Percentiles rank a stretch among this genome's conserved stretches.
These are phyloP conservation scores for Geotrichum histeridarum DNA, from an alignment of 1,139 yeast species.

Conservation along the genomic window DNA sequence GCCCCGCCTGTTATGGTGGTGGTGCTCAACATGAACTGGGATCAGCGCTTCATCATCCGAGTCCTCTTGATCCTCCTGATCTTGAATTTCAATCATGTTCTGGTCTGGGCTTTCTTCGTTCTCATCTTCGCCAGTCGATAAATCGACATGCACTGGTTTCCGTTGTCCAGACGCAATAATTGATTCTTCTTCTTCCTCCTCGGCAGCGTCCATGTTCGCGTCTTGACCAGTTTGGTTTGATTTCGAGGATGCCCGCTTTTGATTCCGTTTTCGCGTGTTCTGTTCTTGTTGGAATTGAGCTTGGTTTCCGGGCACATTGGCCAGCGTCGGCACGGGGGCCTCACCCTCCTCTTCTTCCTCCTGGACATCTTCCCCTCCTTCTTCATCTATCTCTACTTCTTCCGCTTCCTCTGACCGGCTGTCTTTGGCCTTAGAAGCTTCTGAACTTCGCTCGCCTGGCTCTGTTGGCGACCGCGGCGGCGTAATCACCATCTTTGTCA, in stretches of 20 bases:
- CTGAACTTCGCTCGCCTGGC: neutral
- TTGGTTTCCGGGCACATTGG: slow-evolving; percentile 2
- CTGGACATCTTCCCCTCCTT: neutral
- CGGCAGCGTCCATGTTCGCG: too few species aligned
- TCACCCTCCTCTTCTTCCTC: neutral
- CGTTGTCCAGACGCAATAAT: too few species aligned
- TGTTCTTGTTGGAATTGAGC: slow-evolving; percentile 6
- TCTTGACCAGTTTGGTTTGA: neutral
- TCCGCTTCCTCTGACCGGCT: neutral
- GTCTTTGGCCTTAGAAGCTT: neutral
- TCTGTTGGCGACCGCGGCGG: neutral
- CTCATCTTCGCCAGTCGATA: too few species aligned
- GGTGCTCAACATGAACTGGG: neutral
- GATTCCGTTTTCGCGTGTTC: neutral
- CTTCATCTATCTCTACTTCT: neutral
- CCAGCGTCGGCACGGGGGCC: neutral
- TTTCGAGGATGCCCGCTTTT: neutral
- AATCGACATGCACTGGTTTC: too few species aligned
- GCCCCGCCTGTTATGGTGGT: too few species aligned
- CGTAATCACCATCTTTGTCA: neutral
- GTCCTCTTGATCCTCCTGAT: neutral
- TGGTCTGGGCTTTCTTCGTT: too few species aligned
- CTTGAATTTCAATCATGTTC: too few species aligned
- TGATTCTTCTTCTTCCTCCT: too few species aligned
- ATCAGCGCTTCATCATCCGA: neutral